phyloP scores from a whole-genome alignment of 2,329 filamentous ascomycete species.

The Cryphonectria japonica region DNA sequence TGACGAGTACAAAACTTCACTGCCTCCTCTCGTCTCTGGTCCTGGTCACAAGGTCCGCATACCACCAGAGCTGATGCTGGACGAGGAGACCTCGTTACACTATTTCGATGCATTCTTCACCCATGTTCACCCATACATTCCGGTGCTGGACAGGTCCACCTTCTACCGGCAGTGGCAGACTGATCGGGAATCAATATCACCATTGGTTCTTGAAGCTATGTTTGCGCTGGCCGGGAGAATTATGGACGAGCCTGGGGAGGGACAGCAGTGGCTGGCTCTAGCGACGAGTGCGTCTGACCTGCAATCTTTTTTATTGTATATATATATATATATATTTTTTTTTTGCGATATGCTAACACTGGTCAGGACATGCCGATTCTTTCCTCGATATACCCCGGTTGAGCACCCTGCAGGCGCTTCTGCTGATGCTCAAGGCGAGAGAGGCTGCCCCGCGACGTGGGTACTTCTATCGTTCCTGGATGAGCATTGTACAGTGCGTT shows the following conservation, averaged over 20 bases:
- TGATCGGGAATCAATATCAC: slow-evolving; percentile 82
- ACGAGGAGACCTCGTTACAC: slow-evolving; percentile 76
- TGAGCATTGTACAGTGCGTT: slow-evolving; percentile 88
- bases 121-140: slow-evolving; percentile 90
- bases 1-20: slow-evolving; percentile 71
- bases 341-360: slow-evolving; percentile 34
- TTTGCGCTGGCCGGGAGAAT: slow-evolving; percentile 87
- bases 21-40: slow-evolving; percentile 70
- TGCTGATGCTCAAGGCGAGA: slow-evolving; percentile 86
- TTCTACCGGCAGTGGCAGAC: slow-evolving; percentile 92
- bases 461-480: slow-evolving; percentile 97
- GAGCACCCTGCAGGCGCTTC: slow-evolving; percentile 87
- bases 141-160: slow-evolving; percentile 78
- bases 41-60: slow-evolving; percentile 82
- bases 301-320: no score
- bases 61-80: slow-evolving; percentile 90
- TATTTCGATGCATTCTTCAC: slow-evolving; percentile 92
- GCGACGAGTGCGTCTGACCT: slow-evolving; percentile 68
- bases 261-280: slow-evolving; percentile 90
- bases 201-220: slow-evolving; percentile 84
- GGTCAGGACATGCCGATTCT: slow-evolving; percentile 81
- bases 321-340: background rate
- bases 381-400: slow-evolving; percentile 91
- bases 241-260: slow-evolving; percentile 80
- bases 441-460: slow-evolving; percentile 91